Base-by-base conservation (phyloP, 306 rosid genomes). In the Gynostemma pentaphyllum region DNA sequence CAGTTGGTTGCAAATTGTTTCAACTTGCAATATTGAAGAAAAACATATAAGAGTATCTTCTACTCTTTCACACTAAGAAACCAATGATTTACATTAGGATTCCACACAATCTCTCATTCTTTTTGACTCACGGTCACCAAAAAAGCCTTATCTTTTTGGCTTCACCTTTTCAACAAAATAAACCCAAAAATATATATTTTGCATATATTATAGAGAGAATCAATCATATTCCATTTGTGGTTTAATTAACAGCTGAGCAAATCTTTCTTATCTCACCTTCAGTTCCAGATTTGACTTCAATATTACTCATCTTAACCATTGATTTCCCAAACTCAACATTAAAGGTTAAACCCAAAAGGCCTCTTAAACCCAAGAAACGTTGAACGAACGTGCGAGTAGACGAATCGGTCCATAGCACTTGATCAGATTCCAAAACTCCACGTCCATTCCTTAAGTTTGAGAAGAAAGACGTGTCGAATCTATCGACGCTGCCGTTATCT, bases 221-320 rank as follows among this genome's bases (percentile, higher is more conserved):
- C 2, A 34, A 34, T 34, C 5, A 34, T 1, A 34, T 34, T 34
- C 9, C 39, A 34, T n/a, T n/a, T n/a, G n/a, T n/a, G n/a, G n/a
- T n/a, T 48, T 21, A 55, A 26, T 56, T 56, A 41, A 63, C 53
- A 15, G 27, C 53, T 16, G 68, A 63, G 22, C 68, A 63, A 44
- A 63, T 11, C 4, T 24, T 63, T 0, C 68, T 36, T 26, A 63
- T 63, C 4, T 63, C 68, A n/a, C 68, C 68, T 4, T 63, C 16
- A 26, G 26, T 44, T 0, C 68, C 68, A 16, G 68, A 23, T 9
- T 63, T 63, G 0, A 63, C 27, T 27, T 29, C 68, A 15, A 63
- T 44, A 3, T 63, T 63, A 4, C 68, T 16, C 68, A 63, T 44
- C 41, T 63, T 63, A 8, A 63, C 68, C 68, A 63, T 63, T 3